Evolutionary conservation across 2,329 filamentous ascomycete genomes (phyloP).

Genomic region (Purpureocillium lavendulum): DNA sequence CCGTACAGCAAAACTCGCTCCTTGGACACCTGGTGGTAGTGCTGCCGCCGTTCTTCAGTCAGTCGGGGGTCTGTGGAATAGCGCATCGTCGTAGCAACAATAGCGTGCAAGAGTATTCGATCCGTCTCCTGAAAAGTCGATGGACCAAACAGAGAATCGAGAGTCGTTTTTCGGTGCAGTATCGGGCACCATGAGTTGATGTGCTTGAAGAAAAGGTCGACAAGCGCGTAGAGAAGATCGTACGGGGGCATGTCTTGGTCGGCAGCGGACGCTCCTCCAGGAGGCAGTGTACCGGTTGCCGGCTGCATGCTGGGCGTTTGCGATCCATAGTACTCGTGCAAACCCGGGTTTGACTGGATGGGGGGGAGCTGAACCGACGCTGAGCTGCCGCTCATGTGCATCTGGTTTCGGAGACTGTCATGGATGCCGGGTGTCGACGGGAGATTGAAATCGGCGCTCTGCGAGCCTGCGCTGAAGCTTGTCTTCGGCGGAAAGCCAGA

Average conservation of each 20-base stretch:
- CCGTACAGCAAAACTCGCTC: conserved; percentile 81
- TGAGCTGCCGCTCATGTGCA: conserved; percentile 31
- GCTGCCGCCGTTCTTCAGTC: conserved; percentile 61
- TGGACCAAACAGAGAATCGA: conserved; percentile 75
- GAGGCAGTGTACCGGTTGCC: conserved; percentile 26
- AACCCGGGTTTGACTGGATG: conserved; percentile 30
- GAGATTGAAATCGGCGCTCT: conserved; percentile 42
- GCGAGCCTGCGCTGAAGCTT: conserved; percentile 37
- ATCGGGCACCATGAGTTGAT: conserved; percentile 85
- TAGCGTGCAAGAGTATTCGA: conserved; percentile 74
- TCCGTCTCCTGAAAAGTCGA: conserved; percentile 72
- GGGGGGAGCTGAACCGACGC: conserved; percentile 22
- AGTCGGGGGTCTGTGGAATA: conserved; percentile 73
- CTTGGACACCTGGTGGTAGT: conserved; percentile 75
- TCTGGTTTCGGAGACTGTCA: conserved; percentile 40
- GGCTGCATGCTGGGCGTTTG: conserved; percentile 21
- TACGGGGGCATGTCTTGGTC: conserved; percentile 68
- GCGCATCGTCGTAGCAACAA: conserved; percentile 78
- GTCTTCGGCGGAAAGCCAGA: conserved; percentile 52
- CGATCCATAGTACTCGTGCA: conserved; percentile 42
- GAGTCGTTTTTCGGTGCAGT: conserved; percentile 72
- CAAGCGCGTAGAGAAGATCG: conserved; percentile 62
- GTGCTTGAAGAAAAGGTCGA: conserved; percentile 72
- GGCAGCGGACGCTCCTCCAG: conserved; percentile 36
- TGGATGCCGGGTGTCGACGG: conserved; percentile 37